Conservation (phyloP, 2,329 filamentous ascomycete species). For the Fusarium temperatum region DNA sequence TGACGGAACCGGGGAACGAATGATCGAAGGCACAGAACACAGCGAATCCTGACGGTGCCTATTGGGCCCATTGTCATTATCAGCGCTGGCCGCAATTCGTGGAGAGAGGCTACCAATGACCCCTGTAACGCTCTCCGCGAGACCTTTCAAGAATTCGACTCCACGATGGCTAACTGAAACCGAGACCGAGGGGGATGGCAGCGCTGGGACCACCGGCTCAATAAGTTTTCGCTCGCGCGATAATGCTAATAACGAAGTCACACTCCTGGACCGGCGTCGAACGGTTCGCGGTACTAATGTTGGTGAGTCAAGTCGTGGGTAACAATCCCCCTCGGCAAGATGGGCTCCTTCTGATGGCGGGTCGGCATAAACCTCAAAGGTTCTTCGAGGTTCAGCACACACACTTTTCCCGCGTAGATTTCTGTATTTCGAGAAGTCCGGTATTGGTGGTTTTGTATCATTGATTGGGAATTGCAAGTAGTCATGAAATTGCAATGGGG, state of each 20-base stretch:
- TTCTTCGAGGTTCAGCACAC: constrained; percentile 38
- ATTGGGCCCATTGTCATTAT: constrained; percentile 16
- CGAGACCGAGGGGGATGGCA: constrained; percentile 19
- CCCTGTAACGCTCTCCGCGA: constrained; percentile 30
- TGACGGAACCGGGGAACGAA: constrained; percentile 17
- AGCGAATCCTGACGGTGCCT: constrained; percentile 24
- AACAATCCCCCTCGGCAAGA: constrained; percentile 32
- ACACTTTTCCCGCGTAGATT: constrained; percentile 49
- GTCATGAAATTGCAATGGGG: constrained; percentile 27
- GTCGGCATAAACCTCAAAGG: constrained; percentile 44
- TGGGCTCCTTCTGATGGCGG: constrained; percentile 15
- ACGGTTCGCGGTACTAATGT: constrained; percentile 9
- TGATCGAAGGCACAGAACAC: constrained; percentile 22
- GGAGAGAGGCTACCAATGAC: constrained; percentile 35
- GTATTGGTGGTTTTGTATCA: constrained; percentile 26
- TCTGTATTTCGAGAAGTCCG: constrained; percentile 46
- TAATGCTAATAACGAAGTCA: constrained; percentile 23
- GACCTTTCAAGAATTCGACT: constrained; percentile 28
- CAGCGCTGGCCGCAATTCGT: constrained; percentile 27
- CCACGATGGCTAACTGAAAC: constrained; percentile 33
- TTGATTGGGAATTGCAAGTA: constrained; percentile 18
- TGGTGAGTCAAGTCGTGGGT: constrained; percentile 39
- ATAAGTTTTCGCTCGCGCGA: constrained; percentile 12
- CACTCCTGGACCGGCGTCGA: constrained; percentile 42
- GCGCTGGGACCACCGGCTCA: constrained; percentile 3